Percentiles rank a stretch among this genome's conserved stretches.
These are phyloP conservation scores for Polyporus tsugae DNA, from an alignment of 1,284 basidiomycete genomes.

Conservation along the genomic window DNA sequence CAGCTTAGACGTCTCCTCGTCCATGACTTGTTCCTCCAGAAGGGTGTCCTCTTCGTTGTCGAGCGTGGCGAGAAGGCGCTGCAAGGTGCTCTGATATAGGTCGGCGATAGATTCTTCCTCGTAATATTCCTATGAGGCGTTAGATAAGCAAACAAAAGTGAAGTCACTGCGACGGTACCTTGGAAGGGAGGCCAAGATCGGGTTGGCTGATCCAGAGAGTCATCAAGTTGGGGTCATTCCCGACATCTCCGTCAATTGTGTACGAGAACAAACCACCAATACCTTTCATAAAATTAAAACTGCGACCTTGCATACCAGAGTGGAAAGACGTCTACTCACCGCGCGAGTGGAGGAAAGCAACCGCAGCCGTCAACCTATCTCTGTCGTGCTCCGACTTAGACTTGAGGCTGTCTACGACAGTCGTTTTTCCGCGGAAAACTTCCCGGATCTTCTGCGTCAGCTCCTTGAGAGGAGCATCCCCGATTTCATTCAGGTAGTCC, in stretches of 20 bases:
- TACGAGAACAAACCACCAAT: constrained; percentile 83
- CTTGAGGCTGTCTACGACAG: constrained; percentile 43
- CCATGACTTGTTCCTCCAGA: constrained; percentile 23
- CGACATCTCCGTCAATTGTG: constrained; percentile 88
- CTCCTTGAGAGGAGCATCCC: constrained; percentile 66
- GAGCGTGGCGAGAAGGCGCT: constrained; percentile 72
- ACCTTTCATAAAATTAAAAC: constrained; percentile 51
- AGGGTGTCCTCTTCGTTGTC: constrained; percentile 55
- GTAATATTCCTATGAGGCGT: constrained; percentile 81
- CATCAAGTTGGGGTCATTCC: constrained; percentile 89
- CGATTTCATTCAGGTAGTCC: constrained; percentile 66
- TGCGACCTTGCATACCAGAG: too few relatives aligned
- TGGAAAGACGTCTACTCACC: constrained; percentile 51
- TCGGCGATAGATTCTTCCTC: constrained; percentile 77
- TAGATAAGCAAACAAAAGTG: neutral
- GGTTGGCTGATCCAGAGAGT: constrained; percentile 89
- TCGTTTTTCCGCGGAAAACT: constrained; percentile 63
- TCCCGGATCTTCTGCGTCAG: constrained; percentile 64
- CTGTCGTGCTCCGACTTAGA: constrained; percentile 42
- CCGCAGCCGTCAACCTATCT: constrained; percentile 75
- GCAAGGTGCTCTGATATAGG: constrained; percentile 77
- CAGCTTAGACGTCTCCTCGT: constrained; percentile 34
- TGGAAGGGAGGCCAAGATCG: constrained; percentile 87
- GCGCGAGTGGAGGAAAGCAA: constrained; percentile 89
- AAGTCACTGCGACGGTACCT: constrained; percentile 53